Base-by-base conservation (phyloP, 2,329 filamentous ascomycete genomes). In the Ophiostoma pallidulum region DNA sequence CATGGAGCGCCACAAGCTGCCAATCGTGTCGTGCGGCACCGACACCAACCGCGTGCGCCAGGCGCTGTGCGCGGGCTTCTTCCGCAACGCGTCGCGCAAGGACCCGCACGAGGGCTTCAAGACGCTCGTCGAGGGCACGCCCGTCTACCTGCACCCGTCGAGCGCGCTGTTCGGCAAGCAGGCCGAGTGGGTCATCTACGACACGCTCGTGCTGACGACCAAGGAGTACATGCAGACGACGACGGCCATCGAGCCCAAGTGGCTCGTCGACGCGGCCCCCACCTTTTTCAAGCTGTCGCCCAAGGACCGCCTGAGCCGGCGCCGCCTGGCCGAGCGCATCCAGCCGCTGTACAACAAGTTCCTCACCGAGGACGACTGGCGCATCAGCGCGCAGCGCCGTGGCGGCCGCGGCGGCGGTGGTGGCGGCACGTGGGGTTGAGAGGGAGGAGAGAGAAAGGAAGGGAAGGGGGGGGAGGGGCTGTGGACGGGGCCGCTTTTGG, bases 191-290 rank as follows among this genome's bases (percentile, higher is more conserved):
- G 92, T 97, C 29, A 86, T 98, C 47, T 98, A 95, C 63, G 84
- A 96, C 60, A 83, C 80, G 45, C 72, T 98, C 18, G 87, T 97
- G 8, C 75, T 97, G 58, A 98, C 92, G 20, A 94, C 86, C 20
- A 91, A 94, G 69, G 92, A 98, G 68, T 98, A 97, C 66, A 97
- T 98, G 92, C 90, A 95, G 60, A 86, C 80, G 62, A 92, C 89
- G 13, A 95, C 88, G 4, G 78, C 78, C 4, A 97, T 98, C 59
- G 92, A 98, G 67, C 91, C 92, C 8, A 95, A 94, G 60, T 84
- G 80, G 80, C 76, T 98, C 19, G 89, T 97, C 1, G 90, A 96
- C 59, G 91, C 90, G 12, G 92, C 94, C n/a, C 92, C 94, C 9
- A 96, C 89, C 0, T 98, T 97, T 71, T 98, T 97, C 80, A 95